phyloP scores from a whole-genome alignment of 768 basidiomycete species.

The Tulasnella sp. region DNA sequence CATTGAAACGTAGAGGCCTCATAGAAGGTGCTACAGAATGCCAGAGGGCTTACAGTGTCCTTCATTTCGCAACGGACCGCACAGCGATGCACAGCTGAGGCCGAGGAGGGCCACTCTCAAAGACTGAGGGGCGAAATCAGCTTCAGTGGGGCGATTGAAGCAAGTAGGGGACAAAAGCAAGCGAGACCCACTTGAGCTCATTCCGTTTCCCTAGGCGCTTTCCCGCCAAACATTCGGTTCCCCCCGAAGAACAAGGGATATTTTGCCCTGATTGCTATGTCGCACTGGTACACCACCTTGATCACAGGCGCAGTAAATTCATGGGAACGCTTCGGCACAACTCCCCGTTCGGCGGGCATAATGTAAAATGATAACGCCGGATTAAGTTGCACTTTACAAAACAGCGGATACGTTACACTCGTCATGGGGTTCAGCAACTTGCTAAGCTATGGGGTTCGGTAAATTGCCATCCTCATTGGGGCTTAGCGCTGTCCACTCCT shows the following conservation, averaged over 20 bases:
- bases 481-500: neutral
- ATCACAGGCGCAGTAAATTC: neutral
- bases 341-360: neutral
- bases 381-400: neutral
- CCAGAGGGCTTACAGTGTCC: neutral
- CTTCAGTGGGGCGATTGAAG: neutral
- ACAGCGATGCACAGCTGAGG: neutral
- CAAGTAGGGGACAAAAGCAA: neutral
- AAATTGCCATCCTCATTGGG: neutral
- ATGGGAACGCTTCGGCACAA: neutral
- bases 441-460: neutral
- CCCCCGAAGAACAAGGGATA: neutral
- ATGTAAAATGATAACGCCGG: neutral
- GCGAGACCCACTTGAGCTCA: neutral
- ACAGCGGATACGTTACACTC: neutral
- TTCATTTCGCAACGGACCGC: neutral
- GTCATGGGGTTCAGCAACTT: conserved; percentile 1
- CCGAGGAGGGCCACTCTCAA: neutral
- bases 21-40: neutral
- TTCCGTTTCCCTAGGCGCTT: neutral
- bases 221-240: conserved; percentile 1
- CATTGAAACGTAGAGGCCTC: neutral
- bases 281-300: neutral
- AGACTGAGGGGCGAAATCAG: neutral
- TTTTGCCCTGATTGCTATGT: neutral